Conservation (phyloP, 2,329 filamentous ascomycete genomes). For the Fusarium tuaranense region DNA sequence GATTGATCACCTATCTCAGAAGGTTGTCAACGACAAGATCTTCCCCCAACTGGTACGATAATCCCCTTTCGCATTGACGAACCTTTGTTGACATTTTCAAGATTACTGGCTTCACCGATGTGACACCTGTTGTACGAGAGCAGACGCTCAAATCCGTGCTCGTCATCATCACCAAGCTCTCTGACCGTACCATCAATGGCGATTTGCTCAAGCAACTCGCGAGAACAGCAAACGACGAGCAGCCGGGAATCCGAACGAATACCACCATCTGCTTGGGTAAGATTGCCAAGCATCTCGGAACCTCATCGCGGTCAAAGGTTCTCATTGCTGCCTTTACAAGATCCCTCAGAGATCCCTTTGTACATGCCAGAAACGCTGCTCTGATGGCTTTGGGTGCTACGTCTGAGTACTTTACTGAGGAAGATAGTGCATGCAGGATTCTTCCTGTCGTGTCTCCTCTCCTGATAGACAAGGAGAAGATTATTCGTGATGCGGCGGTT, state of each 20-base stretch:
- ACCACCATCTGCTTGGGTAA: conserved; percentile 98
- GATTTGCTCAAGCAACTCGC: conserved; percentile 91
- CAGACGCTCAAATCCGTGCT: conserved; percentile 96
- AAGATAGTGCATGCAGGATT: conserved; percentile 87
- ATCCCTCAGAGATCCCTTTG: conserved; percentile 91
- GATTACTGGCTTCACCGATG: conserved; percentile 94
- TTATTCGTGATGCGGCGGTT: conserved; percentile 90
- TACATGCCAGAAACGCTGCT: conserved; percentile 91
- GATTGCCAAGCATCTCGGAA: conserved; percentile 89
- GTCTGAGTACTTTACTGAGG: conserved; percentile 85
- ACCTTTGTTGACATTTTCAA: conserved; percentile 51
- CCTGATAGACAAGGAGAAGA: conserved; percentile 94
- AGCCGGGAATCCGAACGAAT: conserved; percentile 96
- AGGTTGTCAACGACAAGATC: conserved; percentile 94
- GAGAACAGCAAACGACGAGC: conserved; percentile 97
- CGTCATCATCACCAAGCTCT: conserved; percentile 87
- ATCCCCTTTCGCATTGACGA: neutral
- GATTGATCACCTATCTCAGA: conserved; percentile 90
- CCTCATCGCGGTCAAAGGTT: conserved; percentile 85
- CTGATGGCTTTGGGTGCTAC: conserved; percentile 89
- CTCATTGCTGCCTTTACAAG: conserved; percentile 92
- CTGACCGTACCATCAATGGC: conserved; percentile 92
- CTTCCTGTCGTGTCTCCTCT: conserved; percentile 86
- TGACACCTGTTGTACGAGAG: conserved; percentile 91
- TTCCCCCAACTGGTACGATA: conserved; percentile 88